phyloP scores from a whole-genome alignment of 345 rosid genomes.

The Corymbia maculata region DNA sequence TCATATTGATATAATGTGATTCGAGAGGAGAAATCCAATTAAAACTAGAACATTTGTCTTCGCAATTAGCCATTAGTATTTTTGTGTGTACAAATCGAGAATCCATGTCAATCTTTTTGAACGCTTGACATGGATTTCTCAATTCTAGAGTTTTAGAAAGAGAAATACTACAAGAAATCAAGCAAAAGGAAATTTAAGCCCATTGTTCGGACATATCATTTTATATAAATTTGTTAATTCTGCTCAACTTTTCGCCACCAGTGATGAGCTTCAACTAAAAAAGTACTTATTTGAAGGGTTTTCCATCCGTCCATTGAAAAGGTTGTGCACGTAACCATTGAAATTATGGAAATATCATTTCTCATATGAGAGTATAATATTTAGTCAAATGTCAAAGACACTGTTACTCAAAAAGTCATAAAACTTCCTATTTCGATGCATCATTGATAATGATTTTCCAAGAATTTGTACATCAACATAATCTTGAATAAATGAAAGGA shows the following conservation, averaged over 20 bases:
- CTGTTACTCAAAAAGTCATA: background rate
- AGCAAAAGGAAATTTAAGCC: background rate
- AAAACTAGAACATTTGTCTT: background rate
- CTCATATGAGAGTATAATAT: background rate
- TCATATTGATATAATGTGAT: background rate
- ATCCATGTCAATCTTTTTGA: background rate
- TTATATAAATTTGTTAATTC: background rate
- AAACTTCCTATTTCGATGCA: background rate
- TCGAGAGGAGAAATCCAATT: background rate
- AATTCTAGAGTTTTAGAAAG: background rate
- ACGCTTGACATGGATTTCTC: background rate
- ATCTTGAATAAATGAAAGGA: background rate
- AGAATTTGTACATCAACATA: background rate
- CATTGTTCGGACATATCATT: background rate
- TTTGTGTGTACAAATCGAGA: background rate
- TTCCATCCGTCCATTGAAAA: background rate
- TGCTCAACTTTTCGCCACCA: background rate
- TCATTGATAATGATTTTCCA: background rate
- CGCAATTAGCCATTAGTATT: too few species aligned
- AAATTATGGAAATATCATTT: background rate
- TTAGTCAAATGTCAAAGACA: background rate
- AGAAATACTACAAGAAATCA: background rate
- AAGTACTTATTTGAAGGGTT: background rate
- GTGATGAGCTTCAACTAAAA: background rate
- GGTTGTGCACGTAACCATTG: accelerated